Base-by-base conservation (phyloP, 805 yeast species). In the Helenozyma baotianmanensis region DNA sequence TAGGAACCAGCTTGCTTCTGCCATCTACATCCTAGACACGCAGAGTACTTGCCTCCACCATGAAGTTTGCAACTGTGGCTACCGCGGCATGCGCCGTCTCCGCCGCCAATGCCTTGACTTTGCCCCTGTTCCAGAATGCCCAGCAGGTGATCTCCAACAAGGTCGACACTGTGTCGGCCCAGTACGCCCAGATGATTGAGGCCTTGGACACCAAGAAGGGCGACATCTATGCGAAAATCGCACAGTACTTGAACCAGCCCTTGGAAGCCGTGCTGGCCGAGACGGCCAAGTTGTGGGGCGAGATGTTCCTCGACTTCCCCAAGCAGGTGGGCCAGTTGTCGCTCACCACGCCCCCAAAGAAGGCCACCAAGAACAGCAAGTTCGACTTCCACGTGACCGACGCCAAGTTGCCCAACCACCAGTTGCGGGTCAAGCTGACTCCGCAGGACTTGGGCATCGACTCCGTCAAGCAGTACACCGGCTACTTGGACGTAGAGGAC, bases 401-500 rank as follows among this genome's bases (percentile, higher is more conserved):
- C 43, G 58, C 48, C 17, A 63, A 64, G 46, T 58, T 66, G 30
- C 64, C 68, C 10, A 62, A 68, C 53, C 51, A 47, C 38, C 27
- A 36, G 32, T 39, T 47, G 40, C 32, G 51, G 14, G 44, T 44
- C 38, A 47, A 47, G 38, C 34, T 47, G 25, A 44, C 49, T 16
- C 48, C 50, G 9, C 45, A 36, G 11, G 38, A 35, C 9, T 72
- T 89, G 45, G 95, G 94, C 12, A 63, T 89, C 36, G 97, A 90
- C 62, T 59, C 70, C 5, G 95, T 86, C 30, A 77, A 81, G 53
- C 96, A 87, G 59, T 80, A 75, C 56, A 70, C 89, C 23, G 96
- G 96, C 33, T 87, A 87, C 60, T 74, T 87, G 54, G 96, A 87
- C 58, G 77, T 83, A 32, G 76, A 70, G 39, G 81, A 78, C 31